phyloP scores from a whole-genome alignment of 805 yeast species.

The Wickerhamiella occidentalis region DNA sequence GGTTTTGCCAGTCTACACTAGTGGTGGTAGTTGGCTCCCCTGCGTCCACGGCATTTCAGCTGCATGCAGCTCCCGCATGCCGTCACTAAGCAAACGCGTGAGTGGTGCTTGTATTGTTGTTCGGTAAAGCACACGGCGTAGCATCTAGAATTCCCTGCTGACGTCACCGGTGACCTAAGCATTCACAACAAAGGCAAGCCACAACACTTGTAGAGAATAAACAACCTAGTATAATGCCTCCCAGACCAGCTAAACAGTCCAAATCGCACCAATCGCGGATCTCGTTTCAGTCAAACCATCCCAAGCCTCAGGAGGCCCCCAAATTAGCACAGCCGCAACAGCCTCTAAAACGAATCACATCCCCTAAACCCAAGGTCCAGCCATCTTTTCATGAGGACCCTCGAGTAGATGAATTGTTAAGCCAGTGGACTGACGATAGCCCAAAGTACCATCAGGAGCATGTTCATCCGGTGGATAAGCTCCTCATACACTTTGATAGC shows the following conservation, averaged over 20 bases:
- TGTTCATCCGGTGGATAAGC: constrained; percentile 22
- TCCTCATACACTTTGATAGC: constrained; percentile 29
- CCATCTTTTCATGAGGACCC: constrained; percentile 3
- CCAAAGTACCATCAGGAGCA: constrained; percentile 25
- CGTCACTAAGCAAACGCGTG: constrained; percentile 1
- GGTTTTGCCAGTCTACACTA: background rate
- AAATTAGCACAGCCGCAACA: constrained; percentile 4
- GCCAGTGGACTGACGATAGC: constrained; percentile 1
- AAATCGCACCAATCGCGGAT: background rate
- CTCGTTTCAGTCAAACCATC: background rate
- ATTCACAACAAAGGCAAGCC: too few relatives aligned
- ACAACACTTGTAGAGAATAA: too few relatives aligned
- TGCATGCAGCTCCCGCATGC: background rate
- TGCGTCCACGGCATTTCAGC: background rate
- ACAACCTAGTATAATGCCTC: too few relatives aligned
- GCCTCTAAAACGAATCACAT: background rate
- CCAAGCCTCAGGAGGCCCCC: background rate
- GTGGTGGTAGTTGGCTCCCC: background rate
- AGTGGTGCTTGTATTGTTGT: background rate
- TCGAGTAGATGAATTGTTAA: constrained; percentile 6
- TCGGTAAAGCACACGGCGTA: background rate
- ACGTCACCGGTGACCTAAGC: background rate
- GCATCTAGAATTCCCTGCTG: background rate
- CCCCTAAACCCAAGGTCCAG: background rate
- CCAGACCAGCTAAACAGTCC: background rate